Percentiles rank a stretch among this genome's conserved stretches.
Conservation (phyloP, 352 stramenopile genomes). For the Pythium coloratum region DNA sequence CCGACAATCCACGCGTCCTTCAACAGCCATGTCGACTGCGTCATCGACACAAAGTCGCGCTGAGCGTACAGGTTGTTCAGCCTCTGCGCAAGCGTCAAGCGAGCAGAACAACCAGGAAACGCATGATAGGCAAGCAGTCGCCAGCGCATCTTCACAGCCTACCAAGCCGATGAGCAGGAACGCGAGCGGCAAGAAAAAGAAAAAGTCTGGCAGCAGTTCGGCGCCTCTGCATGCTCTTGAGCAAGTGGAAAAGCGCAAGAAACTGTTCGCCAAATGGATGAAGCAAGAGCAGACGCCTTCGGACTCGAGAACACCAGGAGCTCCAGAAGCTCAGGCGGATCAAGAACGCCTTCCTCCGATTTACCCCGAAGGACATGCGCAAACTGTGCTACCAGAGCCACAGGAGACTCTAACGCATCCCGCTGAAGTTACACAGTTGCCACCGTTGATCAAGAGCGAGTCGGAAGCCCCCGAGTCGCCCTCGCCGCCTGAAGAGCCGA, state of each 20-base stretch:
- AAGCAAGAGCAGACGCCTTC: constrained; percentile 21
- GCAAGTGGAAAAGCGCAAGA: constrained; percentile 65
- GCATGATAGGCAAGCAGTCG: constrained; percentile 7
- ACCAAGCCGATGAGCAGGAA: constrained; percentile 7
- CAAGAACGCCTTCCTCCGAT: constrained; percentile 17
- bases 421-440: not conserved
- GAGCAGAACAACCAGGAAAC: constrained; percentile 27
- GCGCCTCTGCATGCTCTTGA: constrained; percentile 42
- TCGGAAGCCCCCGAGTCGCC: constrained; percentile 21
- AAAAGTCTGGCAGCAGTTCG: constrained; percentile 48
- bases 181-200: constrained; percentile 20
- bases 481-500: constrained; percentile 12
- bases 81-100: not conserved
- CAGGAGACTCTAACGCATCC: not conserved
- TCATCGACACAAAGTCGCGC: constrained; percentile 9
- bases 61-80: not conserved
- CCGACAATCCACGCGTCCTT: constrained; percentile 17
- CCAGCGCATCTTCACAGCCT: not conserved
- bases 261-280: constrained; percentile 77
- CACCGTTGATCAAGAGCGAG: constrained; percentile 7
- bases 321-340: not conserved
- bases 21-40: constrained; percentile 17
- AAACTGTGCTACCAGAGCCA: not conserved
- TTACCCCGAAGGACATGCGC: not conserved
- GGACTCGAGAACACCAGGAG: not conserved